Evolutionary conservation across 2,329 filamentous ascomycete species (phyloP).

Genomic region (Seiridium unicorne): DNA sequence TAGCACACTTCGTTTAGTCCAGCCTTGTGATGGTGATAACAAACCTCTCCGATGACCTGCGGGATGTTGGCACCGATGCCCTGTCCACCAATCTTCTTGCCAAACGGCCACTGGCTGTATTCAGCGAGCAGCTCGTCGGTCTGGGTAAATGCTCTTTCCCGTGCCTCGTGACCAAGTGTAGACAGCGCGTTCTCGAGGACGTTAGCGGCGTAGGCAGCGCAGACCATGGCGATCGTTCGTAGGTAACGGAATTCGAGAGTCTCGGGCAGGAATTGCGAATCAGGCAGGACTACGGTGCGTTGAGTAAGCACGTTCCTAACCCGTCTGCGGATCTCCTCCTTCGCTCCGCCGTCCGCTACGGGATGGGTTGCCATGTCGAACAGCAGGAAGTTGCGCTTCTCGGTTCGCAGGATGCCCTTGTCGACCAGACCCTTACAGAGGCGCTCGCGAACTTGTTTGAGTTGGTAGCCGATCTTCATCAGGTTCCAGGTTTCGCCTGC

Average conservation of each 20-base stretch:
- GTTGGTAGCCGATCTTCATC: constrained; percentile 99
- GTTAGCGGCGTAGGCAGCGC: constrained; percentile 95
- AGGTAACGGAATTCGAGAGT: constrained; percentile 92
- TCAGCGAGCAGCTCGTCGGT: constrained; percentile 91
- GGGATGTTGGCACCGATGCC: constrained; percentile 92
- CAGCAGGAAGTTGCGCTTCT: constrained; percentile 98
- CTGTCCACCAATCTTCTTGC: constrained; percentile 72
- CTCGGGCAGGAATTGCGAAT: constrained; percentile 87
- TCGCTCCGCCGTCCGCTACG: constrained; percentile 91
- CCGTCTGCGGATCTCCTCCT: constrained; percentile 92
- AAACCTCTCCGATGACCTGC: constrained; percentile 75
- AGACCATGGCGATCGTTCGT: constrained; percentile 93
- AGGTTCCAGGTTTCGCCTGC: constrained; percentile 98
- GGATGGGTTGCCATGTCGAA: constrained; percentile 99
- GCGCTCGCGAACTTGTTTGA: constrained; percentile 98
- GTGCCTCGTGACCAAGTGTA: constrained; percentile 87
- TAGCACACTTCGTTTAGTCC: not conserved
- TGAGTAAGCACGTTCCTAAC: constrained; percentile 91
- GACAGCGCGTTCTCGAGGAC: constrained; percentile 97
- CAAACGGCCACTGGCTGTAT: constrained; percentile 98
- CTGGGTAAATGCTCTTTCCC: constrained; percentile 93
- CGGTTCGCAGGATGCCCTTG: constrained; percentile 96
- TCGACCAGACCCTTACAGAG: constrained; percentile 96
- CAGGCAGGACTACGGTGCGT: constrained; percentile 86
- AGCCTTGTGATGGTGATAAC: constrained; percentile 13